Conservation (phyloP, 2,329 filamentous ascomycete species). For the Zymoseptoria pseudotritici region DNA sequence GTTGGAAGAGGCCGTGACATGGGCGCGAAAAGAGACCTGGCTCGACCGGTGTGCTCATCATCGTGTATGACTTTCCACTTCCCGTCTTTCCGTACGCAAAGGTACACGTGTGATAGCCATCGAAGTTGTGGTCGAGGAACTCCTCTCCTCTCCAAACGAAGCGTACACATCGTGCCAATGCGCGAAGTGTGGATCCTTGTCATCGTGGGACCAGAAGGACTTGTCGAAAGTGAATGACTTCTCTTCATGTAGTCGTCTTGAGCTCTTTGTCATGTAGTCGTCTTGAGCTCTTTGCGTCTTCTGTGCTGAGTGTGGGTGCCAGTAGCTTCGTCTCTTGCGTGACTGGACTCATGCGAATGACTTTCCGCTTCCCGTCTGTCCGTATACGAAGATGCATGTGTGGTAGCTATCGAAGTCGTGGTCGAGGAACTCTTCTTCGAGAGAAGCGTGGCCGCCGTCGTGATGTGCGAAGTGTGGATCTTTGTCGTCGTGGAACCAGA, state of each 20-base stretch:
- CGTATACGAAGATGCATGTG: too few species aligned
- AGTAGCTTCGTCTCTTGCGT: slow-evolving; percentile 78
- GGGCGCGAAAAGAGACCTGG: slow-evolving; percentile 90
- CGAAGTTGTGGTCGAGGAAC: slow-evolving; percentile 98
- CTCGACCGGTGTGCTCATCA: slow-evolving; percentile 81
- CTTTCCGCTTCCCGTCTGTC: too few species aligned
- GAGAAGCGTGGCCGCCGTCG: slow-evolving; percentile 2
- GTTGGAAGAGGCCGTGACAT: slow-evolving; percentile 90
- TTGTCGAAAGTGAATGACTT: slow-evolving; percentile 95
- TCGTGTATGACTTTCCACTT: slow-evolving; percentile 96
- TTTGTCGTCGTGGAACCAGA: too few species aligned
- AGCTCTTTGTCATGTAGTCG: too few species aligned
- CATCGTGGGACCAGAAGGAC: too few species aligned
- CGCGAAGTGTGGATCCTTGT: slow-evolving; percentile 66
- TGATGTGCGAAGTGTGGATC: slow-evolving; percentile 87
- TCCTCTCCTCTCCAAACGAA: slow-evolving; percentile 71
- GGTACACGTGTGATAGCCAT: slow-evolving; percentile 98
- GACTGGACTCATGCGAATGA: slow-evolving; percentile 83
- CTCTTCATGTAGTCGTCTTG: too few species aligned
- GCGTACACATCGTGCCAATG: slow-evolving; percentile 75
- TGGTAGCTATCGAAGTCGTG: too few species aligned
- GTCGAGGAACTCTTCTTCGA: too few species aligned
- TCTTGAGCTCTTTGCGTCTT: slow-evolving; percentile 23
- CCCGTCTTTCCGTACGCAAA: slow-evolving; percentile 98
- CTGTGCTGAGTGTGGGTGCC: slow-evolving; percentile 44